A percentile compares a stretch with the other conserved stretches of the same genome.
Evolutionary conservation across 371 early-diverging fungal genomes (phyloP).

Genomic region (Mucor saturninus): DNA sequence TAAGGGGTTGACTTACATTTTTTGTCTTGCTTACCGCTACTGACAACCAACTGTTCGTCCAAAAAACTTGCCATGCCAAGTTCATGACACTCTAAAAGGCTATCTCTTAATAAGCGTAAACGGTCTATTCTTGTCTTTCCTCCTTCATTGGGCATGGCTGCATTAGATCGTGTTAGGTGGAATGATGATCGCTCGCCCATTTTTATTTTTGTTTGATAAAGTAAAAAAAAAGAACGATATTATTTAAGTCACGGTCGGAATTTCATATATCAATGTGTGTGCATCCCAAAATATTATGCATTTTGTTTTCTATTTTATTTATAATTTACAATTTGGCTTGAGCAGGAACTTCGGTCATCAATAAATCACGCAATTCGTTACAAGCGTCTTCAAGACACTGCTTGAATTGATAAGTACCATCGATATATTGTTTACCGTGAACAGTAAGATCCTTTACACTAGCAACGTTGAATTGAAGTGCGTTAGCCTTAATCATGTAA

Average conservation of each 20-base stretch:
- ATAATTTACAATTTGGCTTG: slow-evolving; percentile 52
- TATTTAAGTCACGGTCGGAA: too few relatives aligned
- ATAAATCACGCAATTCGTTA: slow-evolving; percentile 77
- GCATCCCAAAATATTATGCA: too few relatives aligned
- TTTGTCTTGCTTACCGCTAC: slow-evolving; percentile 45
- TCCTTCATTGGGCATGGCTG: too few relatives aligned
- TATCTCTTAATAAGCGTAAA: slow-evolving; percentile 56
- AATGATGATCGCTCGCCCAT: too few relatives aligned
- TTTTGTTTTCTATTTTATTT: neutral
- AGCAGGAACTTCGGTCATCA: slow-evolving; percentile 56
- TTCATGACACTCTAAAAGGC: slow-evolving; percentile 56
- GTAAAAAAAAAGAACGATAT: too few relatives aligned
- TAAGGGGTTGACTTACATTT: neutral
- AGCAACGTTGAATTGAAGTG: slow-evolving; percentile 87
- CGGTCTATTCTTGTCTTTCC: slow-evolving; percentile 30
- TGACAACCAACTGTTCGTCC: slow-evolving; percentile 63
- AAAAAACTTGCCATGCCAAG: slow-evolving; percentile 63
- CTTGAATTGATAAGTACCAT: slow-evolving; percentile 59
- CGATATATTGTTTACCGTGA: slow-evolving; percentile 43
- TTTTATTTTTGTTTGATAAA: too few relatives aligned
- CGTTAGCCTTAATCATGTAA: slow-evolving; percentile 89
- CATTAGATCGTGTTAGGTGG: too few relatives aligned
- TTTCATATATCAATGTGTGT: too few relatives aligned
- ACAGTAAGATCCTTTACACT: slow-evolving; percentile 61
- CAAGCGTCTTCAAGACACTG: slow-evolving; percentile 64